A percentile compares a stretch with the other conserved stretches of the same genome.
Conservation (phyloP, 2,329 filamentous ascomycete genomes). For the Xylaria multiplex region DNA sequence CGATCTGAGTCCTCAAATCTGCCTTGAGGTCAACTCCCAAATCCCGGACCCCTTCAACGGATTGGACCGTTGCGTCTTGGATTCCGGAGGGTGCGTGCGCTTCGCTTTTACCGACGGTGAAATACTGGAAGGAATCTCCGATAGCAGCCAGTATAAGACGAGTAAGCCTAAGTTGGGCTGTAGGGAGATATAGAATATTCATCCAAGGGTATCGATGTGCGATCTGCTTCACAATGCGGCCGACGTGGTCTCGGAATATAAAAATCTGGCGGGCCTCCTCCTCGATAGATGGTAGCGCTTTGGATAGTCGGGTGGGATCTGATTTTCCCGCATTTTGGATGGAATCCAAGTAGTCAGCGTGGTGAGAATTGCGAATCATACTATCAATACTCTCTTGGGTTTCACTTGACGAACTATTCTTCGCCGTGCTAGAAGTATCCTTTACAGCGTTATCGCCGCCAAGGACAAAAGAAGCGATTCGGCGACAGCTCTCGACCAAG, state of each 20-base stretch:
- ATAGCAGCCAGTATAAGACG: constrained; percentile 49
- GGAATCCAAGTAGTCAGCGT: constrained; percentile 46
- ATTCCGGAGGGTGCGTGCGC: constrained; percentile 30
- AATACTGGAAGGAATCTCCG: constrained; percentile 47
- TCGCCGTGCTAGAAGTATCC: background rate
- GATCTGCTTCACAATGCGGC: constrained; percentile 52
- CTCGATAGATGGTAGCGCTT: constrained; percentile 44
- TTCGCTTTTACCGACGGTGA: constrained; percentile 43
- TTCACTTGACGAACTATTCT: constrained; percentile 39
- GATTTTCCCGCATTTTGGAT: constrained; percentile 44
- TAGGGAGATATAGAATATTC: constrained; percentile 53
- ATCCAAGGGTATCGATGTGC: constrained; percentile 53
- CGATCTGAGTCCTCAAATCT: constrained; percentile 31
- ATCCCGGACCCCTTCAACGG: constrained; percentile 24
- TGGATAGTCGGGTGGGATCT: constrained; percentile 37
- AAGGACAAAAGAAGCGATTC: constrained; percentile 50
- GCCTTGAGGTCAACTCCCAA: constrained; percentile 41
- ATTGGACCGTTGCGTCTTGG: constrained; percentile 12
- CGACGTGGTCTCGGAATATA: constrained; percentile 50
- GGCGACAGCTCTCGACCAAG: constrained; percentile 51
- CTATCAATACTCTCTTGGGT: constrained; percentile 45
- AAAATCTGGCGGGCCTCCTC: constrained; percentile 48
- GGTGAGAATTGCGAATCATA: constrained; percentile 50
- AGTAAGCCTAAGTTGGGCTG: constrained; percentile 46
- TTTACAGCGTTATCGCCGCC: too few species aligned